Evolutionary conservation across 805 yeast species (phyloP).

Genomic region (Nakazawaea wickerhamii): DNA sequence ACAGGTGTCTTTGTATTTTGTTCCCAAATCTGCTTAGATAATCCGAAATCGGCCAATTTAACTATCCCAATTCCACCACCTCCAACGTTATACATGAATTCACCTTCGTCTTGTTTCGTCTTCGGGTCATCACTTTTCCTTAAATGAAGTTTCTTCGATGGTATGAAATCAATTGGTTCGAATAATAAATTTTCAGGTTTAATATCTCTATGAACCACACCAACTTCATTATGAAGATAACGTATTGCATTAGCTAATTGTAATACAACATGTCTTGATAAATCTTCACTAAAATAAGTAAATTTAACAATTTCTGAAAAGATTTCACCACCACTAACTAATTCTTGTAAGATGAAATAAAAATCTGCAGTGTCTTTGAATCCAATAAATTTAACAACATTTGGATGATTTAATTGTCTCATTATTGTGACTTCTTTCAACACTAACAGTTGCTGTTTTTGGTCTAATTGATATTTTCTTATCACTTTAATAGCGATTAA

Average conservation of each 20-base stretch:
- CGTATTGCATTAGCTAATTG: slow-evolving; percentile 70
- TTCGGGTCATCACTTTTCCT: slow-evolving; percentile 66
- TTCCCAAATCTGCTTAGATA: slow-evolving; percentile 86
- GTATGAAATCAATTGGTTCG: slow-evolving; percentile 44
- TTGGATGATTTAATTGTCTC: slow-evolving; percentile 57
- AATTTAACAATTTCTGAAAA: slow-evolving; percentile 74
- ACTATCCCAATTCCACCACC: slow-evolving; percentile 90
- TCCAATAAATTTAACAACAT: slow-evolving; percentile 51
- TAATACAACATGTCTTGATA: slow-evolving; percentile 64
- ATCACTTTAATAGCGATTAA: slow-evolving; percentile 74
- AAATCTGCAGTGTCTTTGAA: slow-evolving; percentile 45
- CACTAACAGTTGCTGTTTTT: slow-evolving; percentile 49
- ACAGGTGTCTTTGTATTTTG: slow-evolving; percentile 94
- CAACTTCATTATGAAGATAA: slow-evolving; percentile 65
- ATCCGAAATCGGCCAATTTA: slow-evolving; percentile 92
- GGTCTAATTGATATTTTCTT: slow-evolving; percentile 49
- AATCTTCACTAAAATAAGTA: slow-evolving; percentile 70
- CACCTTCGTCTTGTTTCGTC: slow-evolving; percentile 81
- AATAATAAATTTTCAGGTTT: slow-evolving; percentile 76
- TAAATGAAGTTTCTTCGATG: slow-evolving; percentile 29
- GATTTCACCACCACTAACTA: slow-evolving; percentile 73
- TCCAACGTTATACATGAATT: slow-evolving; percentile 72
- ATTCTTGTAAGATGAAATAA: slow-evolving; percentile 64
- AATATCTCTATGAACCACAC: slow-evolving; percentile 74
- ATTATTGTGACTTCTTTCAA: slow-evolving; percentile 70